These are phyloP conservation scores for Sclerotinia nivalis DNA, from an alignment of 2,329 filamentous ascomycete species.

Conservation along the genomic window DNA sequence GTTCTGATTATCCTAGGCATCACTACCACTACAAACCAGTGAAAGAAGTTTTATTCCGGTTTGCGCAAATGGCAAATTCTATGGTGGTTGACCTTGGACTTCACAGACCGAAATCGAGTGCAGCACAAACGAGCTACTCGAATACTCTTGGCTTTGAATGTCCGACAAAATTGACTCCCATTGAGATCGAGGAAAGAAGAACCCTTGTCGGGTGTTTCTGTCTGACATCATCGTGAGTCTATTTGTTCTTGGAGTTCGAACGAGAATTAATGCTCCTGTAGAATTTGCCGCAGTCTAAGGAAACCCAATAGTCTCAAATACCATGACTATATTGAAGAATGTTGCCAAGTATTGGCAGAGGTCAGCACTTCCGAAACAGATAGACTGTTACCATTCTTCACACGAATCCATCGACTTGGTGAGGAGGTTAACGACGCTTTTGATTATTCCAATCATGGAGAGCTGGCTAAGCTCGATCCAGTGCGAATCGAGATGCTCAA, in stretches of 20 bases:
- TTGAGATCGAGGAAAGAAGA: conserved; percentile 32
- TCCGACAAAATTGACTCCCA: background rate
- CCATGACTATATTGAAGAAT: conserved; percentile 34
- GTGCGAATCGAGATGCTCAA: conserved; percentile 34
- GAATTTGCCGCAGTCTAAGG: conserved; percentile 36
- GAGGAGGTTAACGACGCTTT: conserved; percentile 38
- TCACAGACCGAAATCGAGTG: conserved; percentile 23
- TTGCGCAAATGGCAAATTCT: conserved; percentile 39
- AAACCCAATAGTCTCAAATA: conserved; percentile 36
- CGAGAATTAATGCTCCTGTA: background rate
- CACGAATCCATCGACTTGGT: conserved; percentile 34
- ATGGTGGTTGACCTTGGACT: conserved; percentile 40
- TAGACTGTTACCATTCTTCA: conserved; percentile 33
- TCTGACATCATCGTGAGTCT: conserved; percentile 34
- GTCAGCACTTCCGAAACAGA: conserved; percentile 32
- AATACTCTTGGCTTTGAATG: conserved; percentile 8
- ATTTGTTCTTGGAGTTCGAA: too few relatives aligned
- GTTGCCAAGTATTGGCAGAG: conserved; percentile 31
- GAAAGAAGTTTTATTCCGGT: conserved; percentile 40
- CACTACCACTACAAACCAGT: conserved; percentile 40
- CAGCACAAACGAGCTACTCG: background rate
- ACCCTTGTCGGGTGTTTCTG: conserved; percentile 38
- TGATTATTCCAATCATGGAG: conserved; percentile 31
- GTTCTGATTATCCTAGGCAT: conserved; percentile 30
- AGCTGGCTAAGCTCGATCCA: conserved; percentile 31